Base-by-base conservation (phyloP, 768 basidiomycete genomes). In the Gymnopilus junonius region DNA sequence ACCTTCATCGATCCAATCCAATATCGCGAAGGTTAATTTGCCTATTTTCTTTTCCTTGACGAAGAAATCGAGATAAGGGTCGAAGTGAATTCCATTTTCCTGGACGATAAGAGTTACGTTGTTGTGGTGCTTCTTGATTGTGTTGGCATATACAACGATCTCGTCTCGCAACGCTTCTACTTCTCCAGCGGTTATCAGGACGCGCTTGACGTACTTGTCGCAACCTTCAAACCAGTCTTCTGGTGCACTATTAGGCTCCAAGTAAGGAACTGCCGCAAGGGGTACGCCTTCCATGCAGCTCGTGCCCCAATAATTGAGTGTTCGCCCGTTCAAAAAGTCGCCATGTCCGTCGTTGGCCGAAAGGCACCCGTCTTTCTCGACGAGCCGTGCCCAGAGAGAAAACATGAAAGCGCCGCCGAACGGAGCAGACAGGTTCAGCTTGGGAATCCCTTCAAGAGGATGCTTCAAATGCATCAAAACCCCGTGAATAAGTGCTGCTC, bases 391-490 rank as follows among this genome's bases (percentile, higher is more conserved):
- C n/a, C n/a, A n/a, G n/a, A n/a, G n/a, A n/a, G n/a, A n/a, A n/a
- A n/a, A n/a, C n/a, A n/a, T n/a, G n/a, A n/a, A n/a, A n/a, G n/a
- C n/a, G n/a, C n/a, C n/a, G n/a, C n/a, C n/a, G n/a, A n/a, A n/a
- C n/a, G n/a, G n/a, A n/a, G n/a, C 55, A 10, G 65, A 40, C 14
- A 75, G 66, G 2, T 62, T 50, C 17, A 78, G 34, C 27, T 61
- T 65, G 2, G 74, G 73, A 10, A 79, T 59, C 25, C 58, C 66
- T 3, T 69, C 58, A 8, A 76, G 58, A 3, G 81, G 80, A 50
- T 80, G n/a, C n/a, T n/a, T n/a, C n/a, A n/a, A n/a, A n/a, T n/a
- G 76, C 2, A 76, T 76, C 25, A 81, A 42, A 40, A 79, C 61
- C 61, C 77, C 76, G 32, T 79, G 67, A 31, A n/a, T n/a, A n/a